Evolutionary conservation across 768 basidiomycete genomes (phyloP), one percentile per base, ranked within the genome.

Genomic region (Agrocybe chaxingu): DNA sequence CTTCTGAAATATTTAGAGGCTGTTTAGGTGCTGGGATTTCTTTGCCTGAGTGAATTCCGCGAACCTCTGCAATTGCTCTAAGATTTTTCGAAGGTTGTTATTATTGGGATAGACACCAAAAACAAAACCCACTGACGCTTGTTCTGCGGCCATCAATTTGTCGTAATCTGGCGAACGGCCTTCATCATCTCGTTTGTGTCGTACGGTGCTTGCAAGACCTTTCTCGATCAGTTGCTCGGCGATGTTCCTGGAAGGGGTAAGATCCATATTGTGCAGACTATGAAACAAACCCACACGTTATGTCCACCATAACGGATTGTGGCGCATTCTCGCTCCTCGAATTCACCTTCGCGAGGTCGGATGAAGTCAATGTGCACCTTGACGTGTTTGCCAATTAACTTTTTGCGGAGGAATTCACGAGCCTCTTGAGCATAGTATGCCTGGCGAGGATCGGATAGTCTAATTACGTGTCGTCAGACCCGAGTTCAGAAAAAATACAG

Each of bases 81-180:
- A 13, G 34, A 3, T 10, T 9, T 45, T 8, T 16, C 11, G 35
- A 4, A 18, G 18, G 13, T 8, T 41, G 6, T 49, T 30, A 38
- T 51, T 44, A 35, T 47, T 19, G 18, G 16, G 8, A 34, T 32
- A 11, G 30, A 50, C 31, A 40, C 39, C 6, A 32, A 24, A 33
- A 38, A 40, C 7, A 18, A 37, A 39, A 19, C 19, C 45, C 3
- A 75, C 89, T 69, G 59, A 95, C 93, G 72, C 72, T 72, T 95
- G 92, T 66, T 99, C 96, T 7, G 94, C 97, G 29, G 86, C 84
- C 79, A 98, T 93, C 39, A 98, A 74, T 70, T 92, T 94, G 71
- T 99, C 97, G 57, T 93, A 92, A 63, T 98, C 96, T 5, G 87
- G 79, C n/a, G 95, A 95, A 42, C 95, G 82, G 59, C 95, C 90